Percentiles rank a stretch among this genome's conserved stretches.
phyloP scores from a whole-genome alignment of 106 monocot species.

The Alisma plantagoaquatica region DNA sequence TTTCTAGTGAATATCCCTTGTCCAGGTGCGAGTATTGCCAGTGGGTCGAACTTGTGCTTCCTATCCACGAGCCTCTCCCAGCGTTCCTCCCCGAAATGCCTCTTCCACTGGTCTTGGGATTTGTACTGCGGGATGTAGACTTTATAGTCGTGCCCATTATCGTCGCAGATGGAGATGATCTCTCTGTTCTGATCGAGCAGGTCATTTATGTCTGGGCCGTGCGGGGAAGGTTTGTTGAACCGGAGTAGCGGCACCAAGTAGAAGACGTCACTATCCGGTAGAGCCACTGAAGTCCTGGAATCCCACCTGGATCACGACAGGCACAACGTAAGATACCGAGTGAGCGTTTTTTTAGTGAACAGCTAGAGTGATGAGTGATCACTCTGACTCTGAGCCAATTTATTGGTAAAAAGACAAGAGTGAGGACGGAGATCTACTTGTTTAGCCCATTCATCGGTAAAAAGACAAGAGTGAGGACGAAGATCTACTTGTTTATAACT shows the following conservation, averaged over 20 bases:
- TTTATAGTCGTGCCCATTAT: constrained; percentile 80
- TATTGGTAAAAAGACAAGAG: too few species aligned
- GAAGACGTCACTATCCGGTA: constrained; percentile 71
- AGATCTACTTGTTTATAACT: too few species aligned
- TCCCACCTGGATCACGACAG: too few species aligned
- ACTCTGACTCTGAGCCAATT: too few species aligned
- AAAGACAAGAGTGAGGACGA: too few species aligned
- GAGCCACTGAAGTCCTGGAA: constrained; percentile 54
- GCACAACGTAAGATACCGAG: too few species aligned
- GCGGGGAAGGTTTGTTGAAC: constrained; percentile 43
- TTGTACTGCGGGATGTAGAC: constrained; percentile 76
- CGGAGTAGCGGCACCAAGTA: constrained; percentile 91
- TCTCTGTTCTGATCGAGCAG: constrained; percentile 58
- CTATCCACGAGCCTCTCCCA: constrained; percentile 61
- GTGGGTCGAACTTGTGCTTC: constrained; percentile 65
- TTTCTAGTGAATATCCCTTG: constrained; percentile 53
- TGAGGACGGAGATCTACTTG: too few species aligned
- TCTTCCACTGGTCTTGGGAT: constrained; percentile 42
- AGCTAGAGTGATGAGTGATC: too few species aligned
- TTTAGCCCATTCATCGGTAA: too few species aligned
- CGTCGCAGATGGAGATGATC: constrained; percentile 40
- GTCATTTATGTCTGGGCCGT: constrained; percentile 42
- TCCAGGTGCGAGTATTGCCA: constrained; percentile 67
- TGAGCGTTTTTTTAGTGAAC: too few species aligned
- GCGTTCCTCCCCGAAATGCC: constrained; percentile 57